Percentiles rank a stretch among this genome's conserved stretches.
phyloP scores from a whole-genome alignment of 2,329 filamentous ascomycete genomes.

The Phialophora expanda region DNA sequence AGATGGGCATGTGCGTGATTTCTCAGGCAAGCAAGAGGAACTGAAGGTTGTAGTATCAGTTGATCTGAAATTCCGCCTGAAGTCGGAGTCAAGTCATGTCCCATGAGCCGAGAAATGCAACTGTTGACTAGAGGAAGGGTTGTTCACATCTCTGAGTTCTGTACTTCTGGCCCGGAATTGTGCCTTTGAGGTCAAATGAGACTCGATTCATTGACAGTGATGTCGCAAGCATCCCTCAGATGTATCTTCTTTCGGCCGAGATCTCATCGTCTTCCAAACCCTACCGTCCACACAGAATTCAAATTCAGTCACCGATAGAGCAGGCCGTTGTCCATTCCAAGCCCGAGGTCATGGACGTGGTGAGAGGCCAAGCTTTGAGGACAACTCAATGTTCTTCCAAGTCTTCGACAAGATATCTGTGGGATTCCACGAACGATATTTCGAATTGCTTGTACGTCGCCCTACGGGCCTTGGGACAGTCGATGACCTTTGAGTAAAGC shows the following conservation, averaged over 20 bases:
- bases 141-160: background rate
- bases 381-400: background rate
- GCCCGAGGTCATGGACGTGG: background rate
- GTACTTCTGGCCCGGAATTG: background rate
- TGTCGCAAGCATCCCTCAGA: background rate
- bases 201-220: background rate
- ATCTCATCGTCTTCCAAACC: background rate
- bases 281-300: background rate
- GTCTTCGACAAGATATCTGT: background rate
- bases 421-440: too few relatives aligned
- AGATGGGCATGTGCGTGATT: too few relatives aligned
- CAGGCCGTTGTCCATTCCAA: background rate
- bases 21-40: too few relatives aligned
- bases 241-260: background rate
- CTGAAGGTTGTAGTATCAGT: too few relatives aligned
- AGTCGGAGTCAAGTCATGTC: too few relatives aligned
- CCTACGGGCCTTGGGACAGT: background rate
- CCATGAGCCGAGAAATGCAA: too few relatives aligned
- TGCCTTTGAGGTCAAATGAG: background rate
- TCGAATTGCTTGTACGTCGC: background rate
- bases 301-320: background rate
- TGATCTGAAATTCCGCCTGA: too few relatives aligned
- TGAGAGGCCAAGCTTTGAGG: background rate
- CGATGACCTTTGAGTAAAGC: background rate
- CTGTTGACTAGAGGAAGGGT: background rate